phyloP scores from a whole-genome alignment of 2,329 filamentous ascomycete species.

The Talaromyces islandicus region DNA sequence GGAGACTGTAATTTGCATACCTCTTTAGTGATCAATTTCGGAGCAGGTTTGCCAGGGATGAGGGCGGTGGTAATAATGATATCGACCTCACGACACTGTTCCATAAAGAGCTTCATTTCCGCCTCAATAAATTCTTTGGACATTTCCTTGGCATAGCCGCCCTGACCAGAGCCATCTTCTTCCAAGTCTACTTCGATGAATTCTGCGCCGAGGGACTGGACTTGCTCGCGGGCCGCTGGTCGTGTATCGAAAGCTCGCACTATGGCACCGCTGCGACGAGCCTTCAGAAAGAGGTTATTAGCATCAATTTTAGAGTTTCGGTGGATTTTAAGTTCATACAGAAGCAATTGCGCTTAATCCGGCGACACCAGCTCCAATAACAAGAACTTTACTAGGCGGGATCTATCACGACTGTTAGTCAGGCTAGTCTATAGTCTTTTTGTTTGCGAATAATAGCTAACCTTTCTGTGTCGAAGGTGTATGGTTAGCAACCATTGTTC shows the following conservation, averaged over 20 bases:
- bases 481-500: slow-evolving; percentile 5
- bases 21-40: slow-evolving; percentile 74
- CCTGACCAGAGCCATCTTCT: slow-evolving; percentile 77
- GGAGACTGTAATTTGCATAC: slow-evolving; percentile 19
- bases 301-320: not conserved
- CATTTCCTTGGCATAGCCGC: slow-evolving; percentile 91
- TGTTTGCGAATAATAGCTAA: slow-evolving; percentile 6
- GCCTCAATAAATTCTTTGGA: slow-evolving; percentile 89
- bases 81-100: slow-evolving; percentile 81
- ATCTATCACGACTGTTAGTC: slow-evolving; percentile 51
- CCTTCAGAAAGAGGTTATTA: slow-evolving; percentile 32
- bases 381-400: slow-evolving; percentile 80
- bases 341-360: slow-evolving; percentile 84
- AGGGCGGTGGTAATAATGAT: slow-evolving; percentile 91
- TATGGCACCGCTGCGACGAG: slow-evolving; percentile 78
- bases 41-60: slow-evolving; percentile 77
- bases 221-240: slow-evolving; percentile 79
- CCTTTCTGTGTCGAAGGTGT: slow-evolving; percentile 16
- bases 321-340: slow-evolving; percentile 26
- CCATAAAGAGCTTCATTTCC: slow-evolving; percentile 86
- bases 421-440: not conserved
- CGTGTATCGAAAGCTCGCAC: slow-evolving; percentile 89
- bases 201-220: slow-evolving; percentile 83
- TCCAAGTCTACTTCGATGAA: slow-evolving; percentile 81
- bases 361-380: slow-evolving; percentile 86